Evolutionary conservation across 306 rosid genomes (phyloP).

Genomic region (Vigna trinervia): DNA sequence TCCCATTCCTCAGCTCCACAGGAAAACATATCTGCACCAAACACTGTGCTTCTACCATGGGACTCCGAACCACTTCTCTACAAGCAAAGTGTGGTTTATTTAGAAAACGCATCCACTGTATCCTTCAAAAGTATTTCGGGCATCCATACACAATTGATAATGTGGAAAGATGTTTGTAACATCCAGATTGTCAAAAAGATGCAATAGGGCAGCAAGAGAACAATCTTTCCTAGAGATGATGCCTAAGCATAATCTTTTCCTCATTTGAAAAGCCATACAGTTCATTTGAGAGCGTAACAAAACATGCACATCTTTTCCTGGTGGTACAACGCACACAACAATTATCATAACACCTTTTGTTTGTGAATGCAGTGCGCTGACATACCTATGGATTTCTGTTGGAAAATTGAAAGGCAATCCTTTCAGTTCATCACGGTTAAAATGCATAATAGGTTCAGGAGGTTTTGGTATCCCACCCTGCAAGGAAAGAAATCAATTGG

Average conservation of each 20-base stretch:
- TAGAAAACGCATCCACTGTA: constrained; percentile 48
- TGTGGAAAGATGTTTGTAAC: constrained; percentile 28
- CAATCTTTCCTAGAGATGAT: constrained; percentile 31
- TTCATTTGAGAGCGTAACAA: constrained; percentile 28
- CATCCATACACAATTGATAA: constrained; percentile 25
- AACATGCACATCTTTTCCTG: constrained; percentile 10
- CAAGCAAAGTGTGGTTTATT: constrained; percentile 49
- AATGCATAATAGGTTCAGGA: constrained; percentile 70
- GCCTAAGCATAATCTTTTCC: not conserved
- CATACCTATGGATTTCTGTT: constrained; percentile 65
- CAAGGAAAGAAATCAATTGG: constrained; percentile 45
- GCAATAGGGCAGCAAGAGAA: constrained; percentile 36
- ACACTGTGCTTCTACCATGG: constrained; percentile 98
- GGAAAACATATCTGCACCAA: constrained; percentile 94
- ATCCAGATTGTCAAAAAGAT: constrained; percentile 33
- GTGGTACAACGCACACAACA: constrained; percentile 17
- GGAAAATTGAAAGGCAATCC: constrained; percentile 93
- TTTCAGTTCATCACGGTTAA: constrained; percentile 81
- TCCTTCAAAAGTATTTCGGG: constrained; percentile 26
- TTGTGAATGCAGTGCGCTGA: constrained; percentile 38
- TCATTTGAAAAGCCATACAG: constrained; percentile 11
- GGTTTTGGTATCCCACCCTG: constrained; percentile 97
- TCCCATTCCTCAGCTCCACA: constrained; percentile 84
- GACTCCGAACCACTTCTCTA: constrained; percentile 91
- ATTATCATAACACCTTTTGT: constrained; percentile 24